Evolutionary conservation across 495 filamentous ascomycete genomes (phyloP).

Genomic region (Lasiosphaeris hirsuta): DNA sequence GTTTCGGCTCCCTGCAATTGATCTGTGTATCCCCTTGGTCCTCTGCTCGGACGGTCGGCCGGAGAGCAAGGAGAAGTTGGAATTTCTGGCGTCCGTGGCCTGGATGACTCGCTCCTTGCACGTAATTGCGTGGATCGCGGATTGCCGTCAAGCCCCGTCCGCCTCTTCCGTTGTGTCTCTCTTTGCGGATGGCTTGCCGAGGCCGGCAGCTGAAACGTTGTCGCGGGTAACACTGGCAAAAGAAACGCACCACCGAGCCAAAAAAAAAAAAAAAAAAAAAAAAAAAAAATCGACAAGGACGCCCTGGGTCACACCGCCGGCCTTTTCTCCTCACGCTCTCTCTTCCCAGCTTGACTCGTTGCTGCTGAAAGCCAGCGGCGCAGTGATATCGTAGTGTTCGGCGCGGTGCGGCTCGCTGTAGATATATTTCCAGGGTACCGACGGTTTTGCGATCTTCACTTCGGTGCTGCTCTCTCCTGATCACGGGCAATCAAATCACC

Average conservation of each 20-base stretch:
- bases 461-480: background rate
- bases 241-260: too few species aligned
- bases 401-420: background rate
- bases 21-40: background rate
- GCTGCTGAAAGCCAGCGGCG: too few species aligned
- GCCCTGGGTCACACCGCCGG: background rate
- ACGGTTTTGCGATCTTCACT: constrained; percentile 3
- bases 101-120: background rate
- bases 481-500: background rate
- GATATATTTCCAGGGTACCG: constrained; percentile 2
- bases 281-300: background rate
- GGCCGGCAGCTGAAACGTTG: background rate
- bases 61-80: too few species aligned
- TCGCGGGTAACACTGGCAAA: background rate
- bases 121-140: background rate
- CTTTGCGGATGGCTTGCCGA: background rate
- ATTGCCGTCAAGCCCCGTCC: background rate
- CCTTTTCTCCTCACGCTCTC: too few species aligned
- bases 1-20: constrained; percentile 14
- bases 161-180: background rate
- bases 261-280: too few species aligned
- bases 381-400: background rate
- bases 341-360: too few species aligned
- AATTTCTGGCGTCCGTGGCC: too few species aligned
- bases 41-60: background rate